Conservation (phyloP, 225 moss, liverwort and hornwort genomes). For the Thuidium tamariscinum region DNA sequence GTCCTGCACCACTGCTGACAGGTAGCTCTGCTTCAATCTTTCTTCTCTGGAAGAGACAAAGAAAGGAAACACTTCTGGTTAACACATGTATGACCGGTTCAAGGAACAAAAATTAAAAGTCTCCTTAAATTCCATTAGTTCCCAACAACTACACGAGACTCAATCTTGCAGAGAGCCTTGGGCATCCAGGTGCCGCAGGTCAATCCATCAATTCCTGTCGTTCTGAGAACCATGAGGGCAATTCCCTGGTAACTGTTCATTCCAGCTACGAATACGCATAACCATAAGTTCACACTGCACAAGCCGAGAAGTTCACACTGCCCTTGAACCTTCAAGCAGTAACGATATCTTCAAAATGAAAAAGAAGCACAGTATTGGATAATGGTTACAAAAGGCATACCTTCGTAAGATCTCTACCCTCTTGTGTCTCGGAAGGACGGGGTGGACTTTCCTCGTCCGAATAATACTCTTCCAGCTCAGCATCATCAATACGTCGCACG, state of each 20-base stretch:
- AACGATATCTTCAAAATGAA: neutral
- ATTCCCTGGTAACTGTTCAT: neutral
- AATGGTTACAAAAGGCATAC: neutral
- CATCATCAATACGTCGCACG: conserved; percentile 57
- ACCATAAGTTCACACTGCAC: neutral
- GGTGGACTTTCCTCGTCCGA: conserved; percentile 18
- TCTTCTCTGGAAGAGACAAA: conserved; percentile 24
- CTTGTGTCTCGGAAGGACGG: neutral
- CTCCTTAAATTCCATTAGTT: neutral
- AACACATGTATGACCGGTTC: neutral
- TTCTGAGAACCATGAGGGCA: neutral
- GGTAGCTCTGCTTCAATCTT: conserved; percentile 22
- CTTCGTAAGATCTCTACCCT: conserved; percentile 2
- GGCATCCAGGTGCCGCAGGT: neutral
- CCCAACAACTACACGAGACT: neutral
- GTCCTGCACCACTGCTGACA: conserved; percentile 1
- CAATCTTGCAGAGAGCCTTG: neutral
- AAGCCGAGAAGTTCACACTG: neutral
- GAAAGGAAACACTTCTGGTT: neutral
- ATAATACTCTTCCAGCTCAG: conserved; percentile 49
- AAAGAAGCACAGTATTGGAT: neutral
- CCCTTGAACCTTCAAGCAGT: neutral
- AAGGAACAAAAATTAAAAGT: neutral
- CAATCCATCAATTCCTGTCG: neutral
- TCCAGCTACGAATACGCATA: neutral